Evolutionary conservation across 1,284 basidiomycete species (phyloP), one percentile per base, ranked within the genome.

Genomic region (Ganoderma meredithae): DNA sequence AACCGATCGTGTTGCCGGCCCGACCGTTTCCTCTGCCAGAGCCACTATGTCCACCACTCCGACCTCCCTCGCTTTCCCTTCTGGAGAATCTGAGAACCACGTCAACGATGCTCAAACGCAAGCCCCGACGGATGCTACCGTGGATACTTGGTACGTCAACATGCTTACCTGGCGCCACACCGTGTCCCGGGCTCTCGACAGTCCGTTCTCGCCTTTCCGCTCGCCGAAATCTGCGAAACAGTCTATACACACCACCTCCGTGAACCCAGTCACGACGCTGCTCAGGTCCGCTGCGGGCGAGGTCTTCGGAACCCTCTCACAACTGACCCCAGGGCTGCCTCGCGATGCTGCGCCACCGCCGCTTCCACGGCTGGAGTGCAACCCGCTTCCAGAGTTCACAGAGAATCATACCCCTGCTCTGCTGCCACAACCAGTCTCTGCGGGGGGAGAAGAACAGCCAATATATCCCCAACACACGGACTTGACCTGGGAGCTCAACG

Each of bases 311-410:
- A 65, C 22, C 40, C 22, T 43, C 6, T 64, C 64, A 9, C 70
- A 52, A 58, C 63, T 64, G 27, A 63, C 59, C 12, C 66, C 65
- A 3, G 62, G 61, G 3, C 53, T 64, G 40, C 65, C 62, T 6
- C 39, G 9, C 25, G 47, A 60, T 19, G 22, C 62, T 22, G 49
- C 43, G 2, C 73, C 74, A 8, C 73, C 73, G 17, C 71, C 69
- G 22, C 62, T 70, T 9, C 71, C 64, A 13, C 72, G 73, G 1
- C 61, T 67, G 31, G 66, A 60, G 19, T 59, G 55, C 53, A 63
- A 73, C 19, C 61, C 73, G 12, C 68, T 76, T 15, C 74, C 74
- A 5, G 72, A 71, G 5, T 19, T 72, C 13, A 47, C 69, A 8
- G 64, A 69, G 58, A 67, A 62, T 6, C 65, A 56, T 19, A 40